These are phyloP conservation scores for Zygoascus flipseniorum DNA, from an alignment of 805 yeast genomes.

Conservation along the genomic window DNA sequence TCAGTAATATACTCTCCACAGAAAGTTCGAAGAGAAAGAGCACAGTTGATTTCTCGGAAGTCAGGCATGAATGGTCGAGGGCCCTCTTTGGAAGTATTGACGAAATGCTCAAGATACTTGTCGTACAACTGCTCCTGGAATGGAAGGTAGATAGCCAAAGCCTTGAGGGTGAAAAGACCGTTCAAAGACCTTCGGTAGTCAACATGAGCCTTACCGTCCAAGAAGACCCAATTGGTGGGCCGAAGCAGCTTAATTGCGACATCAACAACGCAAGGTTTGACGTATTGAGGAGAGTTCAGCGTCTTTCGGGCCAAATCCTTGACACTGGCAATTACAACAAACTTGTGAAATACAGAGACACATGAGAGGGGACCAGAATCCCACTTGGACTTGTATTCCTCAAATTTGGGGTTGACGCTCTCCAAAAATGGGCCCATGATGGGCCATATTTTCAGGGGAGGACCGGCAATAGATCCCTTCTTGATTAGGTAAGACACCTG, in stretches of 20 bases:
- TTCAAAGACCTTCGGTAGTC: constrained; percentile 89
- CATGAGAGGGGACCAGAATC: constrained; percentile 88
- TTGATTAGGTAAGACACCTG: constrained; percentile 62
- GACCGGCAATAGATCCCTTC: constrained; percentile 90
- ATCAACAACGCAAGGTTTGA: constrained; percentile 96
- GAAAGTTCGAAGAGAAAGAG: constrained; percentile 83
- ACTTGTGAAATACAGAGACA: constrained; percentile 96
- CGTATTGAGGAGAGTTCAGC: constrained; percentile 74
- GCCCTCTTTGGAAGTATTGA: constrained; percentile 49
- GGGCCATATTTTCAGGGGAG: constrained; percentile 82
- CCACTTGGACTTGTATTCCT: constrained; percentile 90
- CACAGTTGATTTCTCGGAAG: constrained; percentile 94
- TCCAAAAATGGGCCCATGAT: constrained; percentile 94
- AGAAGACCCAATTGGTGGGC: constrained; percentile 95
- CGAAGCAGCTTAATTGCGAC: constrained; percentile 90
- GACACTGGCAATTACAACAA: constrained; percentile 85
- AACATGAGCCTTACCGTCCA: constrained; percentile 91
- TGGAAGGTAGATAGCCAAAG: constrained; percentile 78
- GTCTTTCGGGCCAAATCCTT: constrained; percentile 86
- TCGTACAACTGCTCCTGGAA: constrained; percentile 80
- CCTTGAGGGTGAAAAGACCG: constrained; percentile 77
- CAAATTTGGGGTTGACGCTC: constrained; percentile 90
- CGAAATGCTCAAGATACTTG: constrained; percentile 61
- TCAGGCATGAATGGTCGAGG: constrained; percentile 80
- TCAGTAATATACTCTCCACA: constrained; percentile 94